Conservation (phyloP, 345 rosid species). For the Passiflora organensis region DNA sequence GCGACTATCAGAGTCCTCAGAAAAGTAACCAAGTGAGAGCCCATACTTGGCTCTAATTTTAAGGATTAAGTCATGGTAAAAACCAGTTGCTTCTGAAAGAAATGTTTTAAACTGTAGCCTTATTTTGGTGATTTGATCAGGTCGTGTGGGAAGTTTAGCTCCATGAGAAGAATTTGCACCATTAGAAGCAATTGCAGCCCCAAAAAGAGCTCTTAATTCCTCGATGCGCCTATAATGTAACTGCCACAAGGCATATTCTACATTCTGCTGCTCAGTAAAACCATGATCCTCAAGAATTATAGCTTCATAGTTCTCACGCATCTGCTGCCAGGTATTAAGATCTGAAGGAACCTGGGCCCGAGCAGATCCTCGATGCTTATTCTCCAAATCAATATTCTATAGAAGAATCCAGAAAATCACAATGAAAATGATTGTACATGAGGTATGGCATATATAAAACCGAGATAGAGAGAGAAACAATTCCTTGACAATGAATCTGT, state of each 20-base stretch:
- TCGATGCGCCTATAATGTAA: constrained; percentile 82
- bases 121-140: constrained; percentile 59
- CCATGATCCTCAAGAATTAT: constrained; percentile 89
- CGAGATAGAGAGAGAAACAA: no score
- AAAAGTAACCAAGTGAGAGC: constrained; percentile 77
- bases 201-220: constrained; percentile 64
- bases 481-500: no score
- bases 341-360: constrained; percentile 75
- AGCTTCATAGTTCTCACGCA: constrained; percentile 96
- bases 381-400: constrained; percentile 80
- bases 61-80: constrained; percentile 83
- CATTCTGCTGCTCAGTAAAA: constrained; percentile 75
- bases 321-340: constrained; percentile 84
- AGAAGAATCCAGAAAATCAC: no score
- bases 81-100: constrained; percentile 90
- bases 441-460: no score
- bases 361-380: constrained; percentile 63
- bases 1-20: constrained; percentile 63
- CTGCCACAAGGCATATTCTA: constrained; percentile 86
- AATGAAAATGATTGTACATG: no score
- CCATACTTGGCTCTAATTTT: constrained; percentile 88
- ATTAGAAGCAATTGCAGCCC: constrained; percentile 49
- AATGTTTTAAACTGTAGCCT: constrained; percentile 81
- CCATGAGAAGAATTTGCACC: constrained; percentile 39
- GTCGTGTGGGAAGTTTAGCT: constrained; percentile 49